Percentiles rank a stretch among this genome's conserved stretches.
Evolutionary conservation across 768 basidiomycete genomes (phyloP).

Genomic region (Hericium rajendrae): DNA sequence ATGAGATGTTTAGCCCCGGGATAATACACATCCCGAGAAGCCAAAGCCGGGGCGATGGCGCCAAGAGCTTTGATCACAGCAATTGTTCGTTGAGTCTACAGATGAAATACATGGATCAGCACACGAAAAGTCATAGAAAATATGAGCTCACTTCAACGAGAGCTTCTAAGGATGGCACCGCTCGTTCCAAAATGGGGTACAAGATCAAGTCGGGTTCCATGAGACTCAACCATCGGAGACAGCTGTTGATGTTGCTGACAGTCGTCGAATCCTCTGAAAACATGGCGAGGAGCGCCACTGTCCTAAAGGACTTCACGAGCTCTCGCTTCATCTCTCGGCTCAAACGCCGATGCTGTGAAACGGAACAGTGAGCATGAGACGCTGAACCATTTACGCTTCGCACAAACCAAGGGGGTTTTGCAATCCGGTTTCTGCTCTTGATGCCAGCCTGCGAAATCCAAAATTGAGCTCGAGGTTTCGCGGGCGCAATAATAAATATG

Average conservation of each 20-base stretch:
- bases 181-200: slow-evolving; percentile 72
- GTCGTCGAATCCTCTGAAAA: slow-evolving; percentile 77
- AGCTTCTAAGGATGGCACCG: slow-evolving; percentile 79
- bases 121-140: background rate
- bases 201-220: slow-evolving; percentile 85
- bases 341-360: slow-evolving; percentile 55
- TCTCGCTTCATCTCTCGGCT: slow-evolving; percentile 74
- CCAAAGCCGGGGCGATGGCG: slow-evolving; percentile 69
- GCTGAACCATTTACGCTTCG: background rate
- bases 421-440: slow-evolving; percentile 71
- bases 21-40: slow-evolving; percentile 73
- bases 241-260: slow-evolving; percentile 66
- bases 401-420: slow-evolving; percentile 59
- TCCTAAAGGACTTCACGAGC: slow-evolving; percentile 72
- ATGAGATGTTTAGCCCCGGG: slow-evolving; percentile 75
- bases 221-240: slow-evolving; percentile 71
- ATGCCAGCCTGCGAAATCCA: slow-evolving; percentile 47
- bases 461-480: background rate
- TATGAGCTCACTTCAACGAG: slow-evolving; percentile 57
- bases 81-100: slow-evolving; percentile 72
- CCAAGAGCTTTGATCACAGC: slow-evolving; percentile 81
- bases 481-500: background rate
- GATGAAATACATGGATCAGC: background rate
- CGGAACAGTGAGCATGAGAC: background rate
- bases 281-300: slow-evolving; percentile 80